Base-by-base conservation (phyloP, 768 basidiomycete species). In the Dacryopinax primogenitus region DNA sequence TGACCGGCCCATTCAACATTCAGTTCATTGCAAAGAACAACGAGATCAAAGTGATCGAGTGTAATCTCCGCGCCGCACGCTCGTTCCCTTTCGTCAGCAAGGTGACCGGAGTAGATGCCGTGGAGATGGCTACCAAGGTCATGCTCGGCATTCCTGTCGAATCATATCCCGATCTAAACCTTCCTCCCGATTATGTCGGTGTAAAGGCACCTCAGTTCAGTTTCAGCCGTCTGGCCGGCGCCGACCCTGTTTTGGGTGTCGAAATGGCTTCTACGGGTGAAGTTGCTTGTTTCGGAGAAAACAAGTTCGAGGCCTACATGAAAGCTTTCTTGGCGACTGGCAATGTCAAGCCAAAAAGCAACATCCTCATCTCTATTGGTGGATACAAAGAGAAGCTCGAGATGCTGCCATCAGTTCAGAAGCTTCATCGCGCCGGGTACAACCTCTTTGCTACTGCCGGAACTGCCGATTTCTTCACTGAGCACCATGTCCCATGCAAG, bases 231-330 rank as follows among this genome's bases (percentile, higher is more conserved):
- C 78, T 99, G 35, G 94, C 92, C 21, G 96, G 96, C 28, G 96
- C 96, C 21, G 96, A 99, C 74, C 96, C 96, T 21, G 88, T 98
- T 6, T 83, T 97, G 13, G 95, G 96, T 71, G 95, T 98, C 44
- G 96, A 99, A 79, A 99, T 99, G 96, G 96, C 96, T 16, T 98
- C 96, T 18, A 99, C 95, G 0, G 96, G 96, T 66, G 96, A 99
- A 74, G 96, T 99, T 28, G 96, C 96, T 18, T 98, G 95, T 77
- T 99, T 99, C 75, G 96, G 96, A 6, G 86, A 82, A 68, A 89
- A 99, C 79, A 96, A 94, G 77, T 98, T 95, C 73, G 96, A 99
- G 74, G 96, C 96, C 3, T 99, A 98, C 74, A 80, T 98, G 72
- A 99, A 99, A 78, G 94, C 92, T 1, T 80, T 98, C 66, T 90